phyloP scores from a whole-genome alignment of 129 eudicot genomes.

The Glebionis coronaria region DNA sequence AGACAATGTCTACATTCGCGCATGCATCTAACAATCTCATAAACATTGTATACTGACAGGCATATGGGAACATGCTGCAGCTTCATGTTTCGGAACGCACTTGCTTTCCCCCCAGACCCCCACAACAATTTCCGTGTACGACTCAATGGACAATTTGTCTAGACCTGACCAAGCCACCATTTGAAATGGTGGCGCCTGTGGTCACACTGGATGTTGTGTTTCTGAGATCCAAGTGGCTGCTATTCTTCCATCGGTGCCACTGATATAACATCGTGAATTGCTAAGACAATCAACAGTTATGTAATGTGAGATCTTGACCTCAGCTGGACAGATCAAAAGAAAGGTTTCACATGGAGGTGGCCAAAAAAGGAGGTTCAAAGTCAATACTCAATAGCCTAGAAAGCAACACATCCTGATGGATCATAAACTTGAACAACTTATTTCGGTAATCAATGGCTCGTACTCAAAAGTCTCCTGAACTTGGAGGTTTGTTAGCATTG shows the following conservation, averaged over 20 bases:
- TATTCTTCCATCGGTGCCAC: slow-evolving; percentile 30
- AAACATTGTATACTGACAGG: slow-evolving; percentile 48
- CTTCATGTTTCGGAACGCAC: slow-evolving; percentile 59
- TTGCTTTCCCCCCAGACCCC: slow-evolving; percentile 85
- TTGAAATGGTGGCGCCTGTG: slow-evolving; percentile 1
- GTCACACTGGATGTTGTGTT: slow-evolving; percentile 18
- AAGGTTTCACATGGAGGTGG: slow-evolving; percentile 30
- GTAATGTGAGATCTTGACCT: slow-evolving; percentile 26
- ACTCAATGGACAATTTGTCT: slow-evolving; percentile 57
- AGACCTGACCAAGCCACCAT: slow-evolving; percentile 39
- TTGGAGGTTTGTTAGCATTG: slow-evolving; percentile 32
- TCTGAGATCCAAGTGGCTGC: slow-evolving; percentile 19
- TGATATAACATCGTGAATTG: slow-evolving; percentile 45
- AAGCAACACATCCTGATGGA: slow-evolving; percentile 45
- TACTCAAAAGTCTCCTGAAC: slow-evolving; percentile 47
- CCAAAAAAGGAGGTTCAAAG: slow-evolving; percentile 50
- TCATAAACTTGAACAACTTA: slow-evolving; percentile 49
- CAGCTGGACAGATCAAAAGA: slow-evolving; percentile 51
- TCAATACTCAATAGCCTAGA: slow-evolving; percentile 31
- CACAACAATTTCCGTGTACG: slow-evolving; percentile 52
- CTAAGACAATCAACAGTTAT: slow-evolving; percentile 58
- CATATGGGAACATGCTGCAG: slow-evolving; percentile 60
- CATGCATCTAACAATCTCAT: slow-evolving; percentile 49
- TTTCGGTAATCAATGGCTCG: slow-evolving; percentile 41
- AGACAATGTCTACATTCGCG: slow-evolving; percentile 76